Evolutionary conservation across 1,284 basidiomycete genomes (phyloP), one percentile per base, ranked within the genome.

Genomic region (Cryptococcus floricola): DNA sequence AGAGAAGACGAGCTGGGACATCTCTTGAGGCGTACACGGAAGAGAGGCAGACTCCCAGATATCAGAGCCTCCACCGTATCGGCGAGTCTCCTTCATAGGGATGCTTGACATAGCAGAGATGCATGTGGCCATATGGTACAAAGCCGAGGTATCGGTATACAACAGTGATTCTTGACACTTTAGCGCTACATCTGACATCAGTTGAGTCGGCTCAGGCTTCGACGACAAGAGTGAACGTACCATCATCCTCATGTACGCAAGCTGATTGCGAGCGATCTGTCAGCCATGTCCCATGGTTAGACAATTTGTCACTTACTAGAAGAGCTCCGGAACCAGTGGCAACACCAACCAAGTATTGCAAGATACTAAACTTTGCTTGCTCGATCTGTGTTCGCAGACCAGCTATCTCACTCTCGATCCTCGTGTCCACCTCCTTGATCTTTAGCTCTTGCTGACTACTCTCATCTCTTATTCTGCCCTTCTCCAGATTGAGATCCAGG

Each of bases 361-460:
- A 59, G 39, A 75, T 76, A 50, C 65, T 69, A 55, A 83, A 91
- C 82, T 97, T 97, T 54, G 90, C 65, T 25, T 89, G 87, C 73
- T 97, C 92, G 53, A 97, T 96, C 48, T 88, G 83, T 1, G 95
- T 96, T 49, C 91, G 80, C 52, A 98, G 75, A 5, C 86, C 85
- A 2, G 93, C 91, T 70, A 98, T 98, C 78, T 98, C 95, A 70
- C 90, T 89, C 78, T 98, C 95, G 67, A 98, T 98, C 66, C 92
- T 80, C 2, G 95, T 98, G 69, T 98, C 95, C 13, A 98, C 93
- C 76, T 99, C 96, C 76, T 94, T 94, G 74, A 98, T 91, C 84
- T 98, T 98, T 60, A 96, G 81, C 68, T 96, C 94, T 69, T 98
- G 92, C 46, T 88, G 86, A 56, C 87, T 88, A 58, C 86, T 87